Percentiles rank a stretch among this genome's conserved stretches.
Evolutionary conservation across 257 asterid genomes (phyloP).

Genomic region (Solanum sitiens): DNA sequence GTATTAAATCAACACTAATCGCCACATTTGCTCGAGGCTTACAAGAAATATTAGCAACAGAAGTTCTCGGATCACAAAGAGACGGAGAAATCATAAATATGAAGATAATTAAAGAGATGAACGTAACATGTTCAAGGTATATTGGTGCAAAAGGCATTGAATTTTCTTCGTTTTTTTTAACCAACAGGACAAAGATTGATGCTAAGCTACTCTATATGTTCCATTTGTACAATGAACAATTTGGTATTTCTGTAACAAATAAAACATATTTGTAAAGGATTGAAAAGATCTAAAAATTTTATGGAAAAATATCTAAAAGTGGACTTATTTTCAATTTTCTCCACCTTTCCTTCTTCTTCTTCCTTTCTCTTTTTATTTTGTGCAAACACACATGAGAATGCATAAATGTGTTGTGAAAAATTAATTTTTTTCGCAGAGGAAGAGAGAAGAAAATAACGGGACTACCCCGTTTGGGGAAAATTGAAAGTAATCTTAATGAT

Average conservation of each 20-base stretch:
- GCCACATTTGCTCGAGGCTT: not conserved
- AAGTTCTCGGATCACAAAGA: not conserved
- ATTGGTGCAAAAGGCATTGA: not conserved
- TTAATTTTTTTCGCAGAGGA: not conserved
- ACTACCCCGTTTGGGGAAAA: not conserved
- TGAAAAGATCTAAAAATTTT: not conserved
- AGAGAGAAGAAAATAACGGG: not conserved
- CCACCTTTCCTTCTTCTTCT: conserved; percentile 1
- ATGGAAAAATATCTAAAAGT: not conserved
- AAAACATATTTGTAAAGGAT: not conserved
- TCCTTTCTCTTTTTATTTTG: not conserved
- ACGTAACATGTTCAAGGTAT: not conserved
- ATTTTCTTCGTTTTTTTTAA: not conserved
- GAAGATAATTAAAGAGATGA: not conserved
- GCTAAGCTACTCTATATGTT: not conserved
- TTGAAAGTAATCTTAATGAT: not conserved
- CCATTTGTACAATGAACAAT: not conserved
- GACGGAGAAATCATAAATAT: not conserved
- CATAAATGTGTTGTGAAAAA: not conserved
- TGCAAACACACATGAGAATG: not conserved
- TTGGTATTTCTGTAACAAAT: not conserved
- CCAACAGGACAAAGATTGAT: not conserved
- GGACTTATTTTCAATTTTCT: not conserved
- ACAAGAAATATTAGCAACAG: not conserved
- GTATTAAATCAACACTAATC: not conserved